Evolutionary conservation across 2,329 filamentous ascomycete species (phyloP), one percentile per base, ranked within the genome.

Genomic region (Didymella sp.): DNA sequence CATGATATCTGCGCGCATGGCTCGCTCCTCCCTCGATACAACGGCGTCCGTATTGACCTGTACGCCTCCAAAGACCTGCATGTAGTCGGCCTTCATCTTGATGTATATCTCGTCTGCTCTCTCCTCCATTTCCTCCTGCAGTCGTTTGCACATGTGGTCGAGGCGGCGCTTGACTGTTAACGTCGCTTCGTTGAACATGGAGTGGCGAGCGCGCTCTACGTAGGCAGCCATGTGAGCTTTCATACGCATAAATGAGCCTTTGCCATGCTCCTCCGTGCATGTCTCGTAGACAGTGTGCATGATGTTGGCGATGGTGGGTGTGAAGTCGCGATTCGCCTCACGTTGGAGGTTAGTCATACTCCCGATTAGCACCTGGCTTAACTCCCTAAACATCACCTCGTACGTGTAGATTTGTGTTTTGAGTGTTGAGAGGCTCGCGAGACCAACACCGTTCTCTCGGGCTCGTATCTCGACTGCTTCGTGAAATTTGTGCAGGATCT

Each of bases 311-410:
- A 87, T 79, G 2, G 76, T 74, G 0, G 83, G 84, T 0, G 76
- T 78, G 53, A 87, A 85, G 30, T 81, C 74, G 4, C 85, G 81
- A 62, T 80, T 87, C 15, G 81, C 80, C 3, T 84, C 80, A 25
- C 81, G 78, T 63, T 86, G 84, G 4, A 74, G 58, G 5, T 76
- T 72, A 0, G 74, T 81, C 60, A 86, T 78, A 2, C 61, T 60
- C 1, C 63, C 62, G 0, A 73, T 59, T 37, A 81, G 70, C 4
- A 59, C 58, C 0, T 50, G 57, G 2, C 73, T 72, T 0, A 82
- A 54, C 6, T 77, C 71, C 0, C 70, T 66, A 31, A 85, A 77
- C 5, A 76, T 71, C 2, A 71, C 70, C 27, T 78, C 68, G 66
- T 82, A 79, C 24, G 69, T 72, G n/a, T 63, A 43, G 2, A 84